phyloP scores from a whole-genome alignment of 2,329 filamentous ascomycete species.

The Colletotrichum gigasporum region DNA sequence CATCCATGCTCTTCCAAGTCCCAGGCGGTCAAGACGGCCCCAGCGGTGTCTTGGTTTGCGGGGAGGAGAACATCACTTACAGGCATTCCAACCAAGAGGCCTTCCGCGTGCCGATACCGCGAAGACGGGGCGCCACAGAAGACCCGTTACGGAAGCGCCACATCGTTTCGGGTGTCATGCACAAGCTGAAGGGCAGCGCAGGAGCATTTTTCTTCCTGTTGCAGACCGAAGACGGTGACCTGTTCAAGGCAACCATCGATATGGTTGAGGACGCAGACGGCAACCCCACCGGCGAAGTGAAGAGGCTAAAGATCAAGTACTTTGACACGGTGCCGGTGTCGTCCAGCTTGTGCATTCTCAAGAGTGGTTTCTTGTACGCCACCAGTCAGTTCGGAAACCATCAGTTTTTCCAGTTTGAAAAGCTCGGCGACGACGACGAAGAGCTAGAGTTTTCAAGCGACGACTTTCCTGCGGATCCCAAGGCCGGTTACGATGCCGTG shows the following conservation, averaged over 20 bases:
- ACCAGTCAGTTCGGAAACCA: constrained; percentile 94
- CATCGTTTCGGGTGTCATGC: constrained; percentile 94
- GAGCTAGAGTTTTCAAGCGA: constrained; percentile 89
- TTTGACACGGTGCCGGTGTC: constrained; percentile 96
- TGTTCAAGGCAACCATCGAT: constrained; percentile 96
- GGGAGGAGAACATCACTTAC: constrained; percentile 94
- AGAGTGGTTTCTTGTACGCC: constrained; percentile 94
- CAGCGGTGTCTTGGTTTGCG: constrained; percentile 93
- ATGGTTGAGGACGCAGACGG: constrained; percentile 85
- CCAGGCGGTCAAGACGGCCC: constrained; percentile 94
- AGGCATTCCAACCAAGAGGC: constrained; percentile 95
- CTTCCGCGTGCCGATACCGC: constrained; percentile 88
- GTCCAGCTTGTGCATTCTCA: constrained; percentile 88
- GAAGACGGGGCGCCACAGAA: constrained; percentile 86
- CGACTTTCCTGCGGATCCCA: constrained; percentile 79
- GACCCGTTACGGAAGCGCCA: constrained; percentile 89
- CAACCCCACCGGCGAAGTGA: constrained; percentile 82
- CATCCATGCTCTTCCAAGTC: constrained; percentile 92
- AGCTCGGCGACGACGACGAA: constrained; percentile 93
- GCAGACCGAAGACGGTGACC: constrained; percentile 96
- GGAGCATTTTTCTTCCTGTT: constrained; percentile 97
- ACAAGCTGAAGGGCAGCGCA: constrained; percentile 83
- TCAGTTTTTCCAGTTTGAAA: constrained; percentile 96
- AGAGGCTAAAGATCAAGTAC: constrained; percentile 90
- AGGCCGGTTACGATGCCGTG: constrained; percentile 76